These are phyloP conservation scores for Halenospora varia DNA, from an alignment of 495 filamentous ascomycete species.

Conservation along the genomic window DNA sequence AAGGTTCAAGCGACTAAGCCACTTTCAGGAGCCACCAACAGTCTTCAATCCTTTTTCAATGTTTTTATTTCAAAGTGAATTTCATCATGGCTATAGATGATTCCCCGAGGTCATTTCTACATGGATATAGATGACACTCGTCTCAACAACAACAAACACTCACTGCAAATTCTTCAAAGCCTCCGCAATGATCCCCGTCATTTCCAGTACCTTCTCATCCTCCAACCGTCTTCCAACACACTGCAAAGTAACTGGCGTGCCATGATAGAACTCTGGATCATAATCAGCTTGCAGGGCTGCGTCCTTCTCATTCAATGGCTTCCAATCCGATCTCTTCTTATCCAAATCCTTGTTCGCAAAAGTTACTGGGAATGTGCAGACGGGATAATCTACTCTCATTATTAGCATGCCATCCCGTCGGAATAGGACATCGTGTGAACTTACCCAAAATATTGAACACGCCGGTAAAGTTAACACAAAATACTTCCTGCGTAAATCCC, in stretches of 20 bases:
- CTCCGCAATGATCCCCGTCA: conserved; percentile 26
- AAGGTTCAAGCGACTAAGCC: no score
- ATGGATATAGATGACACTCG: no score
- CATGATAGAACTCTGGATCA: conserved; percentile 43
- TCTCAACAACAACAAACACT: background rate
- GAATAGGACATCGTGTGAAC: background rate
- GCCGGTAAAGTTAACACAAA: conserved; percentile 24
- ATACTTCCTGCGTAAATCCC: conserved; percentile 21
- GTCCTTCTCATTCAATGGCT: conserved; percentile 22
- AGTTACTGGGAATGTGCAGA: conserved; percentile 25
- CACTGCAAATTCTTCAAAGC: conserved; percentile 9
- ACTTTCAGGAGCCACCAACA: no score
- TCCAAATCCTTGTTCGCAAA: conserved; percentile 23
- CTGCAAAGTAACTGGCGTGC: conserved; percentile 45
- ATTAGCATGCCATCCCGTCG: conserved; percentile 6
- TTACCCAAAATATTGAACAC: conserved; percentile 24
- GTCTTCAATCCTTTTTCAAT: no score
- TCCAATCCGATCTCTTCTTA: conserved; percentile 33
- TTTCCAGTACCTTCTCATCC: conserved; percentile 44
- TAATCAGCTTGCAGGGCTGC: conserved; percentile 20
- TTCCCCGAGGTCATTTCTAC: background rate
- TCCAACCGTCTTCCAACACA: conserved; percentile 41
- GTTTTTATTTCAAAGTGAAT: no score
- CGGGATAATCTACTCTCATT: conserved; percentile 18
- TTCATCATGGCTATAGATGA: background rate